Conservation (phyloP, 2,329 filamentous ascomycete genomes). For the Aspergillus oerlinghausenensis region DNA sequence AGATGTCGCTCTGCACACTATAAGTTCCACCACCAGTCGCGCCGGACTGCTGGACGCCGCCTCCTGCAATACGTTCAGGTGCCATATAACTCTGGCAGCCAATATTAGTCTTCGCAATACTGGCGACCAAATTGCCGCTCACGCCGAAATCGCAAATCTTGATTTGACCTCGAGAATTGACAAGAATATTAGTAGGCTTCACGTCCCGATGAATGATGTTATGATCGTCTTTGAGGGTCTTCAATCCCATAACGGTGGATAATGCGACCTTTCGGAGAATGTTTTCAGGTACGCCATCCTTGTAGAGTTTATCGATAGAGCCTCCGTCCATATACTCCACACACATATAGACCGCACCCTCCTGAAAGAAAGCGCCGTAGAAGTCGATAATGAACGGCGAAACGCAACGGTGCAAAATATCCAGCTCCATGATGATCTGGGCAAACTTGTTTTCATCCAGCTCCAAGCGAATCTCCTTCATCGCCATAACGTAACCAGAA, state of each 20-base stretch:
- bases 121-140: constrained; percentile 91
- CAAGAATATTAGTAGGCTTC: constrained; percentile 96
- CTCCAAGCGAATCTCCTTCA: constrained; percentile 97
- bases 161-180: constrained; percentile 83
- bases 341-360: constrained; percentile 97
- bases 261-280: constrained; percentile 87
- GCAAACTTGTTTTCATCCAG: constrained; percentile 95
- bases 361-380: constrained; percentile 97
- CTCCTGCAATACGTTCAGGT: constrained; percentile 87
- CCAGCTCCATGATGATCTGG: constrained; percentile 94
- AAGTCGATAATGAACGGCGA: constrained; percentile 98
- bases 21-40: constrained; percentile 77
- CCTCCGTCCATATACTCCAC: constrained; percentile 99
- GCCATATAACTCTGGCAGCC: constrained; percentile 99
- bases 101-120: constrained; percentile 98
- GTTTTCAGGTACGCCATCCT: constrained; percentile 81
- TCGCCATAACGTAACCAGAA: constrained; percentile 82
- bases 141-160: constrained; percentile 99
- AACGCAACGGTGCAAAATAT: constrained; percentile 89
- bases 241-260: constrained; percentile 84
- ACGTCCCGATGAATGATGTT: constrained; percentile 99
- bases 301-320: constrained; percentile 93
- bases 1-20: constrained; percentile 96
- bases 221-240: constrained; percentile 92
- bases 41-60: constrained; percentile 68